phyloP scores from a whole-genome alignment of 768 basidiomycete species.

The Auriculariales sp. region DNA sequence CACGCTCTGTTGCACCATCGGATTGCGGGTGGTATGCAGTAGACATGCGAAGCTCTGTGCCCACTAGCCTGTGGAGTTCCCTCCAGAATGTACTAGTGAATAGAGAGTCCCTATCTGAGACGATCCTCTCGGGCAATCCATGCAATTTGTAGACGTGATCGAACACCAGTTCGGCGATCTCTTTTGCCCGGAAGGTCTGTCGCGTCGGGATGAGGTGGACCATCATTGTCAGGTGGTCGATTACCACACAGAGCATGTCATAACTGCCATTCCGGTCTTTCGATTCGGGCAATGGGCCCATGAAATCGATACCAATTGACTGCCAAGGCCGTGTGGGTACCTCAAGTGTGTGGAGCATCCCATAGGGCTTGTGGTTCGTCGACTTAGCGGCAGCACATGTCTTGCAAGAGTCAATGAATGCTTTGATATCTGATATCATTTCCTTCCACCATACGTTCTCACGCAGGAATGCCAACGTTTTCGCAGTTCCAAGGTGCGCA shows the following conservation, averaged over 20 bases:
- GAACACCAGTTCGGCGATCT: constrained; percentile 24
- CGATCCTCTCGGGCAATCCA: constrained; percentile 23
- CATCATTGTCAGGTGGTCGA: constrained; percentile 11
- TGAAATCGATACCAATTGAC: constrained; percentile 16
- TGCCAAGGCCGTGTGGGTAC: constrained; percentile 15
- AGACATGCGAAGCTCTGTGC: constrained; percentile 20
- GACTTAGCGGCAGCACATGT: constrained; percentile 12
- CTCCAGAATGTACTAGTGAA: constrained; percentile 32
- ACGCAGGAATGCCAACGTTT: constrained; percentile 5
- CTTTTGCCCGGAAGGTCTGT: constrained; percentile 16
- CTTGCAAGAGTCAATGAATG: constrained; percentile 15
- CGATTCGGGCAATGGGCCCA: constrained; percentile 12
- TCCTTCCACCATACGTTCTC: constrained; percentile 25
- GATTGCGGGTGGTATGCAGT: constrained; percentile 29
- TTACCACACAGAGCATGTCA: constrained; percentile 15
- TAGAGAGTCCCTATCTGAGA: constrained; percentile 25
- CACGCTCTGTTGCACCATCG: constrained; percentile 24
- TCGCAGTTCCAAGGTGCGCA: constrained; percentile 22
- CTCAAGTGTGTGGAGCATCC: constrained; percentile 12
- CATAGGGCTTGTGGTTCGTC: constrained; percentile 11
- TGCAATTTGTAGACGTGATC: constrained; percentile 21
- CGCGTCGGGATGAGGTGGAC: constrained; percentile 17
- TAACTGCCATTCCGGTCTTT: constrained; percentile 11
- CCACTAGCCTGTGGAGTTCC: constrained; percentile 17
- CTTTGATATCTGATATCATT: constrained; percentile 15